These are phyloP conservation scores for Phytophthora hybrid DNA, from an alignment of 352 stramenopile species.

Conservation along the genomic window DNA sequence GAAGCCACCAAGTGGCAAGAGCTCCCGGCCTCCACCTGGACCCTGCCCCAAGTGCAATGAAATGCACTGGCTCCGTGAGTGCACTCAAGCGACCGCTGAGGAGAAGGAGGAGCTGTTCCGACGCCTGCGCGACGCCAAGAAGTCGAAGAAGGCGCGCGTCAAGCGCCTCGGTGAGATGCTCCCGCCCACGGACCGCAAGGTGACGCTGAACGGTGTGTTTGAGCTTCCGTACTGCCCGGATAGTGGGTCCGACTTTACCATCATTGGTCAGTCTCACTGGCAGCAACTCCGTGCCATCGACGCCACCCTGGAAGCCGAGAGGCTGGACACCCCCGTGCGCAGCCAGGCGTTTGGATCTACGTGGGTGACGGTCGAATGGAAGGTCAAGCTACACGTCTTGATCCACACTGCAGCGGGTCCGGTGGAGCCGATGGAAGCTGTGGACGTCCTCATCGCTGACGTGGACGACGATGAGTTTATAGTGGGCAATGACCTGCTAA, in stretches of 20 bases:
- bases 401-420: slow-evolving; percentile 23
- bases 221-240: not conserved
- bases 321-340: not conserved
- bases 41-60: not conserved
- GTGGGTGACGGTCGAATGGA: not conserved
- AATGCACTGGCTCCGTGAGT: not conserved
- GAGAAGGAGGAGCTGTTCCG: not conserved
- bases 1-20: not conserved
- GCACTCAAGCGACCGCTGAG: not conserved
- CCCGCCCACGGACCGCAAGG: not conserved
- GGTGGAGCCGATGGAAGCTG: slow-evolving; percentile 3
- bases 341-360: slow-evolving; percentile 4
- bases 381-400: slow-evolving; percentile 2
- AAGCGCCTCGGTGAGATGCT: not conserved
- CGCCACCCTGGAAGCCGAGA: not conserved
- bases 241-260: not conserved
- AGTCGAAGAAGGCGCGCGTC: not conserved
- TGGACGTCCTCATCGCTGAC: slow-evolving; percentile 6
- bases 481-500: slow-evolving; percentile 17
- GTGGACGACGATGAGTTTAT: slow-evolving; percentile 27
- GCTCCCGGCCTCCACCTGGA: not conserved
- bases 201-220: not conserved
- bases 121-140: not conserved
- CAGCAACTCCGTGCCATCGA: not conserved
- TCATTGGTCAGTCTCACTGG: slow-evolving; percentile 7